Evolutionary conservation across 805 yeast species (phyloP).

Genomic region (Candida chauliodis): DNA sequence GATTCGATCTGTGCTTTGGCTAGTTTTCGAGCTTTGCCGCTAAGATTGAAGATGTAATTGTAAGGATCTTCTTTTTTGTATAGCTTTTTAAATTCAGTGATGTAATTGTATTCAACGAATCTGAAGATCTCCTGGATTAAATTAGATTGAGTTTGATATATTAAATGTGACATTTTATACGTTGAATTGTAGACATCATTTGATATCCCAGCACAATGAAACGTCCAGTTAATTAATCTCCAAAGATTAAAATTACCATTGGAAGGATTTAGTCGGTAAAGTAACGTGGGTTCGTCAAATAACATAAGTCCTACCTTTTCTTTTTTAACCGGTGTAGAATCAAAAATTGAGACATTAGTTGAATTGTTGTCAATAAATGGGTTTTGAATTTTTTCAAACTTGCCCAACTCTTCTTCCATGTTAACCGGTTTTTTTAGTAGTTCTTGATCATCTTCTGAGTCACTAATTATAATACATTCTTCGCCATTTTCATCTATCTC

Average conservation of each 20-base stretch:
- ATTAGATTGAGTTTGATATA: slow-evolving; percentile 21
- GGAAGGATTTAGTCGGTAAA: slow-evolving; percentile 20
- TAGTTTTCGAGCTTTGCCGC: neutral
- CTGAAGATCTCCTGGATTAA: slow-evolving; percentile 19
- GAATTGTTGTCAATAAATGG: neutral
- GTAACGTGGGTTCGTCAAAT: slow-evolving; percentile 30
- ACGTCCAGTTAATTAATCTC: slow-evolving; percentile 33
- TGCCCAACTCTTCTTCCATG: slow-evolving; percentile 19
- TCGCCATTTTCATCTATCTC: slow-evolving; percentile 2
- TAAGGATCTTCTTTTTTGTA: slow-evolving; percentile 5
- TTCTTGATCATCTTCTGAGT: slow-evolving; percentile 1
- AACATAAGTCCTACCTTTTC: slow-evolving; percentile 10
- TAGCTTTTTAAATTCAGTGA: slow-evolving; percentile 5
- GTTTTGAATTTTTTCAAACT: slow-evolving; percentile 10
- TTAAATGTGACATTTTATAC: slow-evolving; percentile 18
- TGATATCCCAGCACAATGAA: slow-evolving; percentile 31
- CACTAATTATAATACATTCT: slow-evolving; percentile 4
- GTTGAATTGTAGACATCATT: slow-evolving; percentile 18
- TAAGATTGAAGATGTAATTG: neutral
- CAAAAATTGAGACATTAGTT: neutral
- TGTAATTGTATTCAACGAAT: slow-evolving; percentile 16
- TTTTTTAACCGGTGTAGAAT: neutral
- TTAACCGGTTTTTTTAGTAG: neutral
- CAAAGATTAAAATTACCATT: slow-evolving; percentile 23
- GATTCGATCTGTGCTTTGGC: slow-evolving; percentile 2